phyloP scores from a whole-genome alignment of 2,329 filamentous ascomycete species.

The Trichoderma sp. region DNA sequence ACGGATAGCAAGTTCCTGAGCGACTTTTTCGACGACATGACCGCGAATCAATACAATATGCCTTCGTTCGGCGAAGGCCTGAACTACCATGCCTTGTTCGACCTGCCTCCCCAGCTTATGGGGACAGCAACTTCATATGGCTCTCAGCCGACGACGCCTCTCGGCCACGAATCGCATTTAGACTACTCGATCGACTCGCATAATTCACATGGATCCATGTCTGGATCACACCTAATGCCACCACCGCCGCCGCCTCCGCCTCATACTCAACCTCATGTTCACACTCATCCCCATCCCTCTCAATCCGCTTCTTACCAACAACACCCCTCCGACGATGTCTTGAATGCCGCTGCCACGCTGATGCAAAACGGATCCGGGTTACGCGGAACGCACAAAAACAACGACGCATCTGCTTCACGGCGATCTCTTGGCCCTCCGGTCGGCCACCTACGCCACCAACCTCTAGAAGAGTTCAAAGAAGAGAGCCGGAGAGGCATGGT shows the following conservation, averaged over 20 bases:
- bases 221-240: slow-evolving; percentile 43
- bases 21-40: slow-evolving; percentile 60
- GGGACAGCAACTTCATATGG: slow-evolving; percentile 67
- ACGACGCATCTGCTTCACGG: slow-evolving; percentile 35
- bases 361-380: slow-evolving; percentile 48
- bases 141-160: slow-evolving; percentile 47
- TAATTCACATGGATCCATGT: slow-evolving; percentile 29
- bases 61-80: slow-evolving; percentile 57
- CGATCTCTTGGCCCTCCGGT: slow-evolving; percentile 42
- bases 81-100: slow-evolving; percentile 57
- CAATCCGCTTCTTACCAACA: slow-evolving; percentile 36
- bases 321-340: slow-evolving; percentile 57
- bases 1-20: slow-evolving; percentile 62
- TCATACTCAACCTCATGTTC: neutral
- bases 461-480: slow-evolving; percentile 48
- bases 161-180: slow-evolving; percentile 33
- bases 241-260: slow-evolving; percentile 40
- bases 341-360: slow-evolving; percentile 59
- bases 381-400: slow-evolving; percentile 35
- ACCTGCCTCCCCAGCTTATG: slow-evolving; percentile 67
- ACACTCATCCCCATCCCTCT: slow-evolving; percentile 29
- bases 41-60: slow-evolving; percentile 54
- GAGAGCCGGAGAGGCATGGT: slow-evolving; percentile 43
- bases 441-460: slow-evolving; percentile 49
- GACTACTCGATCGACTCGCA: slow-evolving; percentile 31